phyloP scores from a whole-genome alignment of 306 rosid species.

The Dryas drummondii region DNA sequence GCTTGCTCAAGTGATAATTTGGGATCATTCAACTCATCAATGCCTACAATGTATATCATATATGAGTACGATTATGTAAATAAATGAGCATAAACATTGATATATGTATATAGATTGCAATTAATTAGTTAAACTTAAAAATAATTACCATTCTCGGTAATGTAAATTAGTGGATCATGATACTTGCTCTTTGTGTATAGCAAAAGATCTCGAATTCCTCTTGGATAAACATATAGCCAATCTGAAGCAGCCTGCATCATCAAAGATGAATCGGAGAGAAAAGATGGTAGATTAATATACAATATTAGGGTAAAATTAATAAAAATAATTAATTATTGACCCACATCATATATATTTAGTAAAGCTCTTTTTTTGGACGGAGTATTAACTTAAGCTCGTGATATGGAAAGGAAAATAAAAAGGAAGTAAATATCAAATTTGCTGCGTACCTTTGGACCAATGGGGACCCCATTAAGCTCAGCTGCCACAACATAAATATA shows the following conservation, averaged over 20 bases:
- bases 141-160: slow-evolving; percentile 65
- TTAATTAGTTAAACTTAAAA: slow-evolving; percentile 24
- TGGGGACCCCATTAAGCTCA: slow-evolving; percentile 39
- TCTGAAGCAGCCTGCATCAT: slow-evolving; percentile 25
- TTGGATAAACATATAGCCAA: slow-evolving; percentile 52
- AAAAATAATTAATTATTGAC: too few species aligned
- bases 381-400: too few species aligned
- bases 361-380: too few species aligned
- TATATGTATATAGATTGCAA: slow-evolving; percentile 29
- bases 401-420: too few species aligned
- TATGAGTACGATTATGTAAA: too few species aligned
- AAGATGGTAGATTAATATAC: neutral
- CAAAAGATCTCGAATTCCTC: slow-evolving; percentile 45
- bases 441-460: slow-evolving; percentile 42
- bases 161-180: slow-evolving; percentile 50
- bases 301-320: too few species aligned
- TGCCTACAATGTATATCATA: slow-evolving; percentile 31
- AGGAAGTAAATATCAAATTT: neutral
- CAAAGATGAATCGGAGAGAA: neutral
- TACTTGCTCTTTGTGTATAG: slow-evolving; percentile 46
- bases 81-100: slow-evolving; percentile 16
- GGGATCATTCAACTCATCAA: slow-evolving; percentile 53
- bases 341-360: too few species aligned
- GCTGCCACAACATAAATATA: slow-evolving; percentile 16
- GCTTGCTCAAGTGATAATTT: slow-evolving; percentile 34